Base-by-base conservation (phyloP, 148 eudicot genomes). In the Camellia sinensis region DNA sequence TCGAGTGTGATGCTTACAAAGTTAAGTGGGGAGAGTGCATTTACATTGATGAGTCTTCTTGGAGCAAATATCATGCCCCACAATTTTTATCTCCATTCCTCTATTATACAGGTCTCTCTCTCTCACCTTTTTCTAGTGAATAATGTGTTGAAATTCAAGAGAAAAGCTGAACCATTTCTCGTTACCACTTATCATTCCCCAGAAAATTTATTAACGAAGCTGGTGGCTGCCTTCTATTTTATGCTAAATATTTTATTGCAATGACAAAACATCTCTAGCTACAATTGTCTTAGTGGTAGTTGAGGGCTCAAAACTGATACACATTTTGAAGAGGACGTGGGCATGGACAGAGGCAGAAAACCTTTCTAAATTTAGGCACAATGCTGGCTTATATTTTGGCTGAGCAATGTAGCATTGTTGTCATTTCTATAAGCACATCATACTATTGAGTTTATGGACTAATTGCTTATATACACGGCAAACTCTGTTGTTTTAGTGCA, bases 31-130 rank as follows among this genome's bases (percentile, higher is more conserved):
- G 99, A 93, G 86, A 94, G 88, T 82, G 92, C 89, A 63, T 91
- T 88, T 86, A 87, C 91, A 8, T 83, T 96, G 87, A 96, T 96
- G 99, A 86, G 95, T 84, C 92, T 96, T 79, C 97, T 96, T 77
- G 98, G 99, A 80, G 93, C 98, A 48, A 91, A 69, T 86, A 85
- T 93, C 70, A 92, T 94, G 93, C 99, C 98, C 81, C 98, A 93
- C 86, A 93, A 94, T 80, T 91, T 96, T 85, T 96, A 91, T 88
- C 95, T 93, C 61, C 92, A 94, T 85, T 96, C 99, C 79, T 92
- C 97, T 84, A 78, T 96, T 86, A 92, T 92, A n/a, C 97, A 96
- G 98, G 99, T 81, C 37, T 78, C 56, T 70, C 66, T 74, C 61
- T 66, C 73, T 81, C 62, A 59, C 3, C 70, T 44, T 72, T 41